phyloP scores from a whole-genome alignment of 2,329 filamentous ascomycete species.

The Xylogone sp. region DNA sequence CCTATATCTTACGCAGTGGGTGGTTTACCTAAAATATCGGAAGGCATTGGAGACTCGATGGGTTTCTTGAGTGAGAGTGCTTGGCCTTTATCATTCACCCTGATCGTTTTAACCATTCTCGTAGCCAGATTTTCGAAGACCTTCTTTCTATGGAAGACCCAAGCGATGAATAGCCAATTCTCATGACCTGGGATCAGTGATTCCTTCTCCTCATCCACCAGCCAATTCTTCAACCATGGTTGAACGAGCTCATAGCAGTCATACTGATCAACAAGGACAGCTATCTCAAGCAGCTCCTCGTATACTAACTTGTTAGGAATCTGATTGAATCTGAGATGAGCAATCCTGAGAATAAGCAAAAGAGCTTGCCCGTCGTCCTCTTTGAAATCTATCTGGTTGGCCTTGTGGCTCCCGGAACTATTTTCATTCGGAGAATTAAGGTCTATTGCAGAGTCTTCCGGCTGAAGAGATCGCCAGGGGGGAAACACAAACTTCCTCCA shows the following conservation, averaged over 20 bases:
- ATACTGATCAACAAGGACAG: conserved; percentile 10
- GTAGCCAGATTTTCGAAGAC: conserved; percentile 1
- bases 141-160: conserved; percentile 5
- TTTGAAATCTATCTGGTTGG: conserved; percentile 5
- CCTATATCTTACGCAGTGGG: neutral
- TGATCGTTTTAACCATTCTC: conserved; percentile 1
- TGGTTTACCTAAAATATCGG: neutral
- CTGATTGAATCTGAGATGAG: conserved; percentile 7
- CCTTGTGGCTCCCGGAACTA: neutral
- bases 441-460: neutral
- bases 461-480: neutral
- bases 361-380: conserved; percentile 6
- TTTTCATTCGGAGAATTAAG: neutral
- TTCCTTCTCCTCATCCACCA: neutral
- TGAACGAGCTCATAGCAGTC: conserved; percentile 5
- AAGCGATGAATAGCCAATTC: conserved; percentile 10
- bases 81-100: neutral
- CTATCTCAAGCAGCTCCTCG: conserved; percentile 1
- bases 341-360: conserved; percentile 7
- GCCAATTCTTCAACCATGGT: conserved; percentile 5
- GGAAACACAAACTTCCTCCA: conserved; percentile 13
- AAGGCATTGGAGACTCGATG: neutral
- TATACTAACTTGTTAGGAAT: conserved; percentile 2
- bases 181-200: neutral
- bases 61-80: neutral